These are phyloP conservation scores for Tolypocladium paradoxum DNA, from an alignment of 2,329 filamentous ascomycete genomes.

Conservation along the genomic window DNA sequence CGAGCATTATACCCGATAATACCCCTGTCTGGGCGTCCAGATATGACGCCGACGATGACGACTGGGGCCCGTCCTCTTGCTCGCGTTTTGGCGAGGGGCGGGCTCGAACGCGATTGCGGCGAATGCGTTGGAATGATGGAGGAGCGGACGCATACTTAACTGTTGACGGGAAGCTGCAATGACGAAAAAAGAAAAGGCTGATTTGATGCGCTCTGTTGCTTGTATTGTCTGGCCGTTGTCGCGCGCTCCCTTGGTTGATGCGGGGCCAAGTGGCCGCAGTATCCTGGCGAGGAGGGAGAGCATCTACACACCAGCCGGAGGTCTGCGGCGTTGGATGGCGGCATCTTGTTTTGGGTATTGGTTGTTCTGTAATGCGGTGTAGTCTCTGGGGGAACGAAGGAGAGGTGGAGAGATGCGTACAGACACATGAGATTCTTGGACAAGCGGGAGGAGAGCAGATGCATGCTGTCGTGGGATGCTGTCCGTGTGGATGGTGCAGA, in stretches of 20 bases:
- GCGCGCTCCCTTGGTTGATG: neutral
- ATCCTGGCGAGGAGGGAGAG: slow-evolving; percentile 12
- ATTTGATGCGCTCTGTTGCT: neutral
- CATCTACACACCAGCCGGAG: neutral
- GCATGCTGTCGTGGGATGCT: neutral
- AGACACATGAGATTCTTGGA: neutral
- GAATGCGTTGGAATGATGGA: slow-evolving; percentile 1
- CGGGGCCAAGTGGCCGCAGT: neutral
- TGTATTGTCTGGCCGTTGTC: neutral
- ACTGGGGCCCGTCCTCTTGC: slow-evolving; percentile 1
- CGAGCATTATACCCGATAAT: slow-evolving; percentile 28
- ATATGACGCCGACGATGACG: slow-evolving; percentile 22
- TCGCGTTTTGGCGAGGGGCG: neutral
- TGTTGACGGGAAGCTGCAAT: slow-evolving; percentile 7
- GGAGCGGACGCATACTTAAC: neutral
- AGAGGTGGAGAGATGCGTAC: neutral
- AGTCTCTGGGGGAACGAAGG: neutral
- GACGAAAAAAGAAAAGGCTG: slow-evolving; percentile 9
- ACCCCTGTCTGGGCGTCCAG: slow-evolving; percentile 24
- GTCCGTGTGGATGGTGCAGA: neutral
- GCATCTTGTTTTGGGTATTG: slow-evolving; percentile 5
- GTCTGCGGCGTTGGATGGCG: slow-evolving; percentile 6
- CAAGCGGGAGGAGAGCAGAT: neutral
- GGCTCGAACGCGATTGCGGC: neutral
- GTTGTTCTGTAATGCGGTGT: neutral